A percentile compares a stretch with the other conserved stretches of the same genome.
Evolutionary conservation across 2,329 filamentous ascomycete species (phyloP).

Genomic region (Blastomyces parvus): DNA sequence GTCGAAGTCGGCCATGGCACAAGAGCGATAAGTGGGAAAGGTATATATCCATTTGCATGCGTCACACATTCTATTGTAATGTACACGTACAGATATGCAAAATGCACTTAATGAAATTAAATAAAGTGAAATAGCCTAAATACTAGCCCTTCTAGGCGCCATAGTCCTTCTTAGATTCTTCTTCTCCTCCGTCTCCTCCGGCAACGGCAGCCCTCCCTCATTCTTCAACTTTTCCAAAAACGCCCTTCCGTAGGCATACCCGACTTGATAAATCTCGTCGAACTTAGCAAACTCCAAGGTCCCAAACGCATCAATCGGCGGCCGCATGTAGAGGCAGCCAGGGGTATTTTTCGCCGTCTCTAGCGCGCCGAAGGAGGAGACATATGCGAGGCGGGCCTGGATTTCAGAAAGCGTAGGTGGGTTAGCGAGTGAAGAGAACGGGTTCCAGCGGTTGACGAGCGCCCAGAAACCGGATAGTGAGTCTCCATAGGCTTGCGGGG

Average conservation of each 20-base stretch:
- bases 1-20: neutral
- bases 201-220: constrained; percentile 62
- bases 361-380: constrained; percentile 85
- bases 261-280: constrained; percentile 88
- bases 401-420: constrained; percentile 93
- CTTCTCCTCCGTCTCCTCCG: constrained; percentile 66
- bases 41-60: neutral
- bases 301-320: constrained; percentile 85
- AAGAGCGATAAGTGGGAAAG: neutral
- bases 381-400: constrained; percentile 87
- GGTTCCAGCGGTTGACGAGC: constrained; percentile 92
- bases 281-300: constrained; percentile 96
- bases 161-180: constrained; percentile 66
- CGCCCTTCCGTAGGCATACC: constrained; percentile 74
- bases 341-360: constrained; percentile 85
- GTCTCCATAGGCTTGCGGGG: constrained; percentile 86
- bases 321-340: constrained; percentile 92
- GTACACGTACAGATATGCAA: neutral
- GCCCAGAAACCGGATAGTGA: constrained; percentile 93
- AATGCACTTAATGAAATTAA: neutral
- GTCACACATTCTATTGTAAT: neutral
- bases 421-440: constrained; percentile 78
- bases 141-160: constrained; percentile 69
- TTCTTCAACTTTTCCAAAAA: constrained; percentile 68
- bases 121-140: constrained; percentile 36